Conservation (phyloP, 208 protist species). For the Naegleria gruberi region DNA sequence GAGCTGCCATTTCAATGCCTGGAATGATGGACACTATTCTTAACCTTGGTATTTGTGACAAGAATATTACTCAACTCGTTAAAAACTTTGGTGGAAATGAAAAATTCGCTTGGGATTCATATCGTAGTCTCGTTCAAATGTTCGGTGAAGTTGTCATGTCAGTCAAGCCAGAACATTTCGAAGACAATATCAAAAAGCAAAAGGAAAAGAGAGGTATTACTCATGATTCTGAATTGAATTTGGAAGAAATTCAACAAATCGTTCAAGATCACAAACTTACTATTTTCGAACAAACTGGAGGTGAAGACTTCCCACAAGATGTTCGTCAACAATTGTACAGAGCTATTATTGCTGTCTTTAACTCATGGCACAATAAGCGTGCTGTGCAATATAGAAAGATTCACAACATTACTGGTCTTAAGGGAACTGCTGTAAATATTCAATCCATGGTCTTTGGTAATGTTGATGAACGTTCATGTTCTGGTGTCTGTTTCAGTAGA, state of each 20-base stretch:
- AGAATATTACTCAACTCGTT: not conserved
- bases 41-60: not conserved
- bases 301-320: not conserved
- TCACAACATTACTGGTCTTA: constrained; percentile 72
- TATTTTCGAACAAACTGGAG: not conserved
- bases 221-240: not conserved
- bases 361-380: constrained; percentile 72
- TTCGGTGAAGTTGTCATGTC: not conserved
- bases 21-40: not conserved
- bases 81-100: not conserved
- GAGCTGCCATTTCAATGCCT: not conserved
- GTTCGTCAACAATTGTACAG: constrained; percentile 54
- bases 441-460: constrained; percentile 91
- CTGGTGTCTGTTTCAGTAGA: constrained; percentile 85
- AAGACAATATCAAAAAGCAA: not conserved
- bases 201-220: not conserved
- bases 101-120: not conserved
- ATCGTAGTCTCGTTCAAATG: not conserved
- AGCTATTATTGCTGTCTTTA: constrained; percentile 78
- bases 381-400: constrained; percentile 76
- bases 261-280: not conserved
- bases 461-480: constrained; percentile 73
- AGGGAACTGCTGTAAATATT: constrained; percentile 86
- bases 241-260: not conserved
- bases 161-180: not conserved